Evolutionary conservation across 1,284 basidiomycete species (phyloP), one percentile per base, ranked within the genome.

Genomic region (Earliella scabrosa): DNA sequence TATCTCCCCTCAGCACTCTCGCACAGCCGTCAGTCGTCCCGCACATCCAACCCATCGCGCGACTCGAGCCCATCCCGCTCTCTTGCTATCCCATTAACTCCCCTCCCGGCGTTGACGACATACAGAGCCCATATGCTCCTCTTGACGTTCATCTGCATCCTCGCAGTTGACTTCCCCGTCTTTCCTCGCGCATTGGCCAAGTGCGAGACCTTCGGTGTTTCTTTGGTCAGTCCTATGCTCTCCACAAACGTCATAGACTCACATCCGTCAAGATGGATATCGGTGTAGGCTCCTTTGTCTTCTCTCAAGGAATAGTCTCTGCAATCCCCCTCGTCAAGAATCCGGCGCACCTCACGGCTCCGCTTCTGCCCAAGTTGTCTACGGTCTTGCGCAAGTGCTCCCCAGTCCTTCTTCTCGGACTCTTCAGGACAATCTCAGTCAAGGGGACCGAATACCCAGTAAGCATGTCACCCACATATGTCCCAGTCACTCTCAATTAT

Each of bases 111-210:
- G 45, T 73, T 99, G 52, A 93, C 95, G 8, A 86, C 91, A 0
- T 99, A 97, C 71, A 81, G 97, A 45, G 87, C 95, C 2, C 93
- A 98, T 69, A 96, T 98, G 93, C 90, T 99, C 82, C 75, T 98
- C 31, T 86, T 99, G 80, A 98, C 97, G 0, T 76, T 91, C 38
- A 80, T 97, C 40, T 90, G 88, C 36, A 99, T 99, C 59, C 83
- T 99, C 8, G 97, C 97, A 0, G 97, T 99, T 45, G 97, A 99
- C 69, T 99, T 99, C 68, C 85, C 84, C 0, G 81, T 97, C 23
- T 99, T 98, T 68, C 97, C 97, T 0, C 83, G 97, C 13, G 74
- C 76, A 8, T 81, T 97, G 46, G 95, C 90, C 10, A 99, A 99
- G 71, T 97, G 94, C 68, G 96, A 99, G 74, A 90, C 92, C 0